Evolutionary conservation across 179 eudicot species (phyloP), one percentile per base, ranked within the genome.

Genomic region (Camellia oleifera): DNA sequence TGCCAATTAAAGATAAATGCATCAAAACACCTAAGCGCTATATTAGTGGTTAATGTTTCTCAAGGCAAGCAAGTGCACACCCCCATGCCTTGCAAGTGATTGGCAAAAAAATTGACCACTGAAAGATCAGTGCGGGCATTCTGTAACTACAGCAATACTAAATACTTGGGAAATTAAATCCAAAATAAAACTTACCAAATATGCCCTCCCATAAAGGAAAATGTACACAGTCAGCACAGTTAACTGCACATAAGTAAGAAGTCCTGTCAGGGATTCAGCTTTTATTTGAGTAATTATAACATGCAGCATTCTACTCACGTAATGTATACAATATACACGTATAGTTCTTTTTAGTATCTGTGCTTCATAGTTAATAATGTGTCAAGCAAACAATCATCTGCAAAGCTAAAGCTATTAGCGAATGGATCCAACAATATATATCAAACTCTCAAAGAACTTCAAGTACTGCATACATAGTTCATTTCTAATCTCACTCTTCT

Each of bases 201-300:
- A 97, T 74, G 91, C 79, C 90, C 88, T 97, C 82, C 99, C 98
- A 72, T 97, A 97, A 58, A 97, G 98, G 82, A 97, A 97, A 44
- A 91, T 78, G 81, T 93, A 97, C 57, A 97, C 92, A 72, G 95
- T 91, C 85, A 93, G 93, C 90, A 97, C 99, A 9, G 99, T 97
- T 88, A 97, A 86, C 99, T 97, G 97, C 95, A 91, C 32, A 79
- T 10, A 79, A 57, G 79, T 57, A 82, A 81, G 15, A 26, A 57
- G 77, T 60, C 56, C 44, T 58, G 74, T 90, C 64, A 89, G 83
- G 40, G 82, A 84, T 45, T 70, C 54, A 81, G n/a, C 60, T 23
- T 69, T 45, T 17, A 74, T 2, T 2, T 14, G 74, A 58, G 56
- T 52, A 6, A 42, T 42, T 20, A 11, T 62, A 69, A 61, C 5